Percentiles rank a stretch among this genome's conserved stretches.
These are phyloP conservation scores for Xylariaceae sp. DNA, from an alignment of 2,329 filamentous ascomycete species.

Conservation along the genomic window DNA sequence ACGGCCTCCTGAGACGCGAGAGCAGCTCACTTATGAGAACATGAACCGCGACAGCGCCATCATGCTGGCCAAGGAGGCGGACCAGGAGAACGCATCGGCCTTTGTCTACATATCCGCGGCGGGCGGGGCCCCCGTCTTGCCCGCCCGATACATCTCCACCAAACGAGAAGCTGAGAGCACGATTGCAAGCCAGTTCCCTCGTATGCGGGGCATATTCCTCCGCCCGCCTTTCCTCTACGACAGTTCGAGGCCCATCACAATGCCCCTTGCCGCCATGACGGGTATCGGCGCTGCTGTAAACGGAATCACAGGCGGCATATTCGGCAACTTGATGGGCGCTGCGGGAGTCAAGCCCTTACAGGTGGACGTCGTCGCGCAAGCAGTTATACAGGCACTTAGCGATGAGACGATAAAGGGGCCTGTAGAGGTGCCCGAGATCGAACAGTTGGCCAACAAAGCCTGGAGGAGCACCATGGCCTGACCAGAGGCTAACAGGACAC, in stretches of 20 bases:
- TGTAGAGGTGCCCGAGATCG: constrained; percentile 74
- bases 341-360: constrained; percentile 82
- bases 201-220: constrained; percentile 74
- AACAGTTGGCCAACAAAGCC: constrained; percentile 70
- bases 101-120: constrained; percentile 90
- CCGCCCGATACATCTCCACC: constrained; percentile 78
- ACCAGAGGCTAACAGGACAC: constrained; percentile 1
- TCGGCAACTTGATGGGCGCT: constrained; percentile 73
- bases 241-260: constrained; percentile 69
- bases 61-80: constrained; percentile 72
- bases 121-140: constrained; percentile 77
- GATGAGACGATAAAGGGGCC: constrained; percentile 69
- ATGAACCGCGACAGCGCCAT: constrained; percentile 95
- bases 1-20: constrained; percentile 59
- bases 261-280: constrained; percentile 76
- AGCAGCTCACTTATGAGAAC: constrained; percentile 87
- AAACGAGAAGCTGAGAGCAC: constrained; percentile 84
- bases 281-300: constrained; percentile 74
- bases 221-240: constrained; percentile 89
- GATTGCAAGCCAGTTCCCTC: constrained; percentile 66
- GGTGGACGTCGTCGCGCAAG: constrained; percentile 81
- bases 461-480: constrained; percentile 91
- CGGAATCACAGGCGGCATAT: constrained; percentile 64
- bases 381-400: constrained; percentile 78
- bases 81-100: constrained; percentile 54